These are phyloP conservation scores for Solanum verrucosum DNA, from an alignment of 257 asterid genomes.

Conservation along the genomic window DNA sequence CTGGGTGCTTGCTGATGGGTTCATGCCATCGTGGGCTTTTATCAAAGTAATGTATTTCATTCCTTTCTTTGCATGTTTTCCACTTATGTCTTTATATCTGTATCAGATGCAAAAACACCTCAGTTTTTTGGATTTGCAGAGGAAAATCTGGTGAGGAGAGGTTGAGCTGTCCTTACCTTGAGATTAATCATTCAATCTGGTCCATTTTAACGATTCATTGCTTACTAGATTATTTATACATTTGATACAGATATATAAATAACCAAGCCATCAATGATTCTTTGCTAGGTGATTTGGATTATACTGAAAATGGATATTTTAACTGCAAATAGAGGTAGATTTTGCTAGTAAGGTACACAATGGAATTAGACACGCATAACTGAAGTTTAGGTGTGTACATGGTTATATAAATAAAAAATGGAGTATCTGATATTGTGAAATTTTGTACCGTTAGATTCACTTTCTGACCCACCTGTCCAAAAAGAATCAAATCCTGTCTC, in stretches of 20 bases:
- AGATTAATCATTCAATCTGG: neutral
- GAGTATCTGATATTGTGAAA: neutral
- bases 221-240: neutral
- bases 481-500: neutral
- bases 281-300: neutral
- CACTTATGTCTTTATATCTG: neutral
- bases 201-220: neutral
- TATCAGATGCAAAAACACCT: neutral
- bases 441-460: neutral
- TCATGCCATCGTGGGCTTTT: conserved; percentile 96
- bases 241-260: neutral
- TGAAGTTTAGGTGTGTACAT: neutral
- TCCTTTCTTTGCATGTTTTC: neutral
- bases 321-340: neutral
- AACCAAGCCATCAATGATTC: neutral
- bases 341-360: neutral
- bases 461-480: neutral
- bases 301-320: neutral
- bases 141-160: neutral
- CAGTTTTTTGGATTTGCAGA: neutral
- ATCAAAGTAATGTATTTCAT: conserved; percentile 48
- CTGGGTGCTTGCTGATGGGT: conserved; percentile 94
- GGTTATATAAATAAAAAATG: neutral
- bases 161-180: neutral
- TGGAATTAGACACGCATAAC: neutral